Percentiles rank a stretch among this genome's conserved stretches.
Evolutionary conservation across 2,329 filamentous ascomycete genomes (phyloP).

Genomic region (Botrytis fabae): DNA sequence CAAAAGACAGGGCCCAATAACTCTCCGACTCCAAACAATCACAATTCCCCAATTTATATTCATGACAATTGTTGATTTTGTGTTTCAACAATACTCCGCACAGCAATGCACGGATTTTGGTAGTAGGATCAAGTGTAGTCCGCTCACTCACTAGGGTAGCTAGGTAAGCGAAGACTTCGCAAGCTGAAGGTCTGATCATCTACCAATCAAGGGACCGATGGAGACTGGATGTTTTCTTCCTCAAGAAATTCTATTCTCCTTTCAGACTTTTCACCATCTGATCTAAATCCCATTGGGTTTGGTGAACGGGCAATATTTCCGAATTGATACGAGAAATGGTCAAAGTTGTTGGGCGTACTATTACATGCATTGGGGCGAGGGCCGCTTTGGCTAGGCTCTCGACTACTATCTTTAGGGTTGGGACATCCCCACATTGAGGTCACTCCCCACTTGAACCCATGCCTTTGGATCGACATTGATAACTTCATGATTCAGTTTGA

Average conservation of each 20-base stretch:
- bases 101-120: slow-evolving; percentile 13
- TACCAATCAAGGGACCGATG: neutral
- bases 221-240: neutral
- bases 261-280: neutral
- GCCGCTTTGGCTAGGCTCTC: neutral
- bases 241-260: neutral
- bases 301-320: neutral
- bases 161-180: neutral
- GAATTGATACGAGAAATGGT: neutral
- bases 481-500: slow-evolving; percentile 1
- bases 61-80: neutral
- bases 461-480: slow-evolving; percentile 2
- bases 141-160: slow-evolving; percentile 4
- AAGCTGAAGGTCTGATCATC: slow-evolving; percentile 18
- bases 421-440: slow-evolving; percentile 18
- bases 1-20: neutral
- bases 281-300: slow-evolving; percentile 1
- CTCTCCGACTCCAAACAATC: neutral
- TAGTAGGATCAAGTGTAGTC: slow-evolving; percentile 13
- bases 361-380: neutral
- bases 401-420: neutral
- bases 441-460: neutral
- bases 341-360: neutral
- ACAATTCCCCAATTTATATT: neutral
- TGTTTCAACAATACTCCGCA: slow-evolving; percentile 13